These are phyloP conservation scores for Xylaria polymorpha DNA, from an alignment of 2,329 filamentous ascomycete genomes.

Conservation along the genomic window DNA sequence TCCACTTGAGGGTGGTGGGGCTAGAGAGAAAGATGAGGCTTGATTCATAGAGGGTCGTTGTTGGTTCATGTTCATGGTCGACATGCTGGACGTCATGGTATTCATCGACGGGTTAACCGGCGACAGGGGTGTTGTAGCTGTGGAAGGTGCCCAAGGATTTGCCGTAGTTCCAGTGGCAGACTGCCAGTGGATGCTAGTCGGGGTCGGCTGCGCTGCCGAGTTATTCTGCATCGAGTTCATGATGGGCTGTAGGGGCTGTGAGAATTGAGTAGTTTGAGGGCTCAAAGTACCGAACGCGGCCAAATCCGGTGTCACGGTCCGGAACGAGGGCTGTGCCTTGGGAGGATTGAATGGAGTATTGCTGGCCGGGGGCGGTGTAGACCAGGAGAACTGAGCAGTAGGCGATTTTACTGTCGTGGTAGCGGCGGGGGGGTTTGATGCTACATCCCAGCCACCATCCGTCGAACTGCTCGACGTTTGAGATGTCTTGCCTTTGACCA, in stretches of 20 bases:
- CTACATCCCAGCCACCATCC: slow-evolving; percentile 64
- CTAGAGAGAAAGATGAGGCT: slow-evolving; percentile 66
- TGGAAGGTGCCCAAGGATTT: slow-evolving; percentile 62
- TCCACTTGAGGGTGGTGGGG: slow-evolving; percentile 62
- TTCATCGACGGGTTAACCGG: slow-evolving; percentile 51
- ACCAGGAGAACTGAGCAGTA: slow-evolving; percentile 68
- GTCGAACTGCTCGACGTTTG: slow-evolving; percentile 53
- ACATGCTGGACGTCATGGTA: slow-evolving; percentile 59
- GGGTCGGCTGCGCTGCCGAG: slow-evolving; percentile 50
- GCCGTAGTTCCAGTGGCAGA: slow-evolving; percentile 52
- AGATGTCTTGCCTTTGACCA: slow-evolving; percentile 80
- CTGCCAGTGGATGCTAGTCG: slow-evolving; percentile 56
- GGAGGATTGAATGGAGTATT: slow-evolving; percentile 51
- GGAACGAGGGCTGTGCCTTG: slow-evolving; percentile 58
- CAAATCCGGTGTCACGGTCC: slow-evolving; percentile 71
- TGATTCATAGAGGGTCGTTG: slow-evolving; percentile 53
- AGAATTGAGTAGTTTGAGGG: slow-evolving; percentile 71
- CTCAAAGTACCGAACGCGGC: slow-evolving; percentile 65
- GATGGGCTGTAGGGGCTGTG: slow-evolving; percentile 67
- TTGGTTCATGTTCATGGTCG: slow-evolving; percentile 61
- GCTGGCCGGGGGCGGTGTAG: slow-evolving; percentile 63
- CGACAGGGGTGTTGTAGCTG: slow-evolving; percentile 50
- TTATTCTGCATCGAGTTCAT: slow-evolving; percentile 37
- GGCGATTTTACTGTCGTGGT: slow-evolving; percentile 52
- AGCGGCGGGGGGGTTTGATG: slow-evolving; percentile 47